A percentile compares a stretch with the other conserved stretches of the same genome.
phyloP scores from a whole-genome alignment of 2,329 filamentous ascomycete species.

The Colletotrichum brevisporum region DNA sequence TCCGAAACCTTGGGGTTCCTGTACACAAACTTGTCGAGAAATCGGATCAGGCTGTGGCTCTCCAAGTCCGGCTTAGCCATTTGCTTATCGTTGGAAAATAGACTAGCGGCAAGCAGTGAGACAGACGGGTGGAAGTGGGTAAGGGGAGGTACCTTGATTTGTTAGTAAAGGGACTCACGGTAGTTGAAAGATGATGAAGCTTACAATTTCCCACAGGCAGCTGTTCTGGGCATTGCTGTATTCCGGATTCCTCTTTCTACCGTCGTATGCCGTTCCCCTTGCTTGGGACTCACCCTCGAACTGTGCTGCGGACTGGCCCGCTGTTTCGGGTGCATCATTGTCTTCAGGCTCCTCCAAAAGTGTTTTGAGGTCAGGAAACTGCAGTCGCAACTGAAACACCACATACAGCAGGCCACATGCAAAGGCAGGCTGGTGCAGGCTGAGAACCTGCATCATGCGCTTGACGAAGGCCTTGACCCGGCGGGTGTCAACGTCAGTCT shows the following conservation, averaged over 20 bases:
- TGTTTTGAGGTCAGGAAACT: slow-evolving; percentile 84
- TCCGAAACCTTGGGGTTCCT: slow-evolving; percentile 85
- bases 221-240: slow-evolving; percentile 93
- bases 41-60: slow-evolving; percentile 92
- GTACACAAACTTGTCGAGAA: slow-evolving; percentile 99
- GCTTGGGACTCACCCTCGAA: slow-evolving; percentile 45
- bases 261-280: slow-evolving; percentile 74
- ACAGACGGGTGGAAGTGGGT: slow-evolving; percentile 95
- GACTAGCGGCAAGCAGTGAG: slow-evolving; percentile 81
- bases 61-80: slow-evolving; percentile 91
- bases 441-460: slow-evolving; percentile 87
- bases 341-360: slow-evolving; percentile 87
- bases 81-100: slow-evolving; percentile 78
- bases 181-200: slow-evolving; percentile 45
- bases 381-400: slow-evolving; percentile 82
- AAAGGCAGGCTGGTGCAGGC: slow-evolving; percentile 92
- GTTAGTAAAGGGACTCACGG: neutral
- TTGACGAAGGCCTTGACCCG: slow-evolving; percentile 97
- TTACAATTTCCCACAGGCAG: slow-evolving; percentile 91
- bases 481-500: slow-evolving; percentile 89
- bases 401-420: slow-evolving; percentile 94
- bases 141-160: slow-evolving; percentile 72
- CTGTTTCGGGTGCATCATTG: slow-evolving; percentile 66
- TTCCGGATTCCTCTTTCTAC: slow-evolving; percentile 91
- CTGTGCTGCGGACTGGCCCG: slow-evolving; percentile 43